Percentiles rank a stretch among this genome's conserved stretches.
These are phyloP conservation scores for Pseudogymnoascus pannorum DNA, from an alignment of 2,329 filamentous ascomycete genomes.

Conservation along the genomic window DNA sequence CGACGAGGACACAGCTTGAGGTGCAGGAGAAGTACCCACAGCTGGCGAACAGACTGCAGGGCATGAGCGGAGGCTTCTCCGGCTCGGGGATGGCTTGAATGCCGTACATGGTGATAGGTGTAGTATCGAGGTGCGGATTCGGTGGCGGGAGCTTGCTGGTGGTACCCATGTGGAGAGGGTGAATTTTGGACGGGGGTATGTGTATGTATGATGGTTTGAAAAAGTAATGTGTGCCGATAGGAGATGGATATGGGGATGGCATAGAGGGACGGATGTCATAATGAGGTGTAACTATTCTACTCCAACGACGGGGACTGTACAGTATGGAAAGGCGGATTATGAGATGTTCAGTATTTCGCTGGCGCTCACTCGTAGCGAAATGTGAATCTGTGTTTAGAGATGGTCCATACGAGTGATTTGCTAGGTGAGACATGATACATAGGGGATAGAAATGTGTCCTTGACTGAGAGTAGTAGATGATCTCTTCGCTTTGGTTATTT, in stretches of 20 bases:
- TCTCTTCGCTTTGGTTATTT: neutral
- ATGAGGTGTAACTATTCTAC: constrained; percentile 8
- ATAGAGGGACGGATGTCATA: neutral
- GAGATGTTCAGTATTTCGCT: neutral
- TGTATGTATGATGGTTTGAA: constrained; percentile 3
- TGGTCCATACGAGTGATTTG: neutral
- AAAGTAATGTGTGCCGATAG: constrained; percentile 9
- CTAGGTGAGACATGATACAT: constrained; percentile 8
- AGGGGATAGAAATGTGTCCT: constrained; percentile 1
- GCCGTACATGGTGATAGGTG: constrained; percentile 1
- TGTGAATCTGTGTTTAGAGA: constrained; percentile 4
- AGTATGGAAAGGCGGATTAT: constrained; percentile 5
- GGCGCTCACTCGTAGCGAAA: constrained; percentile 5
- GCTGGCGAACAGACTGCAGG: constrained; percentile 63
- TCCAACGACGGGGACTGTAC: neutral
- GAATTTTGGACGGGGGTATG: constrained; percentile 1
- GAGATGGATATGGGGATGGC: neutral
- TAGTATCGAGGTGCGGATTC: neutral
- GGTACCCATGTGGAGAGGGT: constrained; percentile 7
- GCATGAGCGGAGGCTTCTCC: constrained; percentile 41
- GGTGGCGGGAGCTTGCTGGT: neutral
- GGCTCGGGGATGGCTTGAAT: constrained; percentile 23
- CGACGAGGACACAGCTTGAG: constrained; percentile 90
- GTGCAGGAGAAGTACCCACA: constrained; percentile 82
- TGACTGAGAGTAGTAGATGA: constrained; percentile 1